These are phyloP conservation scores for Clarireedia sp. DNA, from an alignment of 2,329 filamentous ascomycete genomes.

Conservation along the genomic window DNA sequence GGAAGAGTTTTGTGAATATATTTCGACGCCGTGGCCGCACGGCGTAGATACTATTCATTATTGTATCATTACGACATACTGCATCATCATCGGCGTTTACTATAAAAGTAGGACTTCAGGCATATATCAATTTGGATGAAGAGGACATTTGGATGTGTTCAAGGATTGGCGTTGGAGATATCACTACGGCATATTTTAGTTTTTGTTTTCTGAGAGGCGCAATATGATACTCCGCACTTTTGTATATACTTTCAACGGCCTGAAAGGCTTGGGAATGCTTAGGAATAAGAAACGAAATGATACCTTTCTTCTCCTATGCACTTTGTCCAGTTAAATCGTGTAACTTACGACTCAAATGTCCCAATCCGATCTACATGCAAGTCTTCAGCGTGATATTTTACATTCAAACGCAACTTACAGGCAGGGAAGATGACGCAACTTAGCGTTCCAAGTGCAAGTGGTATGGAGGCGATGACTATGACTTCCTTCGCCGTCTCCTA, in stretches of 20 bases:
- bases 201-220: background rate
- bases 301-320: background rate
- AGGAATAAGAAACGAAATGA: background rate
- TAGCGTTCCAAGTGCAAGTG: too few species aligned
- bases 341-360: too few species aligned
- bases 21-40: conserved; percentile 18
- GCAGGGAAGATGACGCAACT: too few species aligned
- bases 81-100: conserved; percentile 4
- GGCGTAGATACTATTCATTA: background rate
- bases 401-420: too few species aligned
- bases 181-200: conserved; percentile 6
- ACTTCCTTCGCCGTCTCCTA: too few species aligned
- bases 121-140: conserved; percentile 1
- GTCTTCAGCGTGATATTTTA: too few species aligned
- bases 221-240: conserved; percentile 1
- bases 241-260: background rate
- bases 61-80: conserved; percentile 1
- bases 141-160: conserved; percentile 3
- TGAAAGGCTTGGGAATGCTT: background rate
- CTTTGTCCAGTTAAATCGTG: too few species aligned
- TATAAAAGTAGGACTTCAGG: conserved; percentile 1
- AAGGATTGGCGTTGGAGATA: conserved; percentile 9
- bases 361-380: too few species aligned
- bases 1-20: conserved; percentile 24
- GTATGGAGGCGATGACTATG: too few species aligned